Evolutionary conservation across 2,329 filamentous ascomycete genomes (phyloP), one percentile per base, ranked within the genome.

Genomic region (Xylariaceae sp.): DNA sequence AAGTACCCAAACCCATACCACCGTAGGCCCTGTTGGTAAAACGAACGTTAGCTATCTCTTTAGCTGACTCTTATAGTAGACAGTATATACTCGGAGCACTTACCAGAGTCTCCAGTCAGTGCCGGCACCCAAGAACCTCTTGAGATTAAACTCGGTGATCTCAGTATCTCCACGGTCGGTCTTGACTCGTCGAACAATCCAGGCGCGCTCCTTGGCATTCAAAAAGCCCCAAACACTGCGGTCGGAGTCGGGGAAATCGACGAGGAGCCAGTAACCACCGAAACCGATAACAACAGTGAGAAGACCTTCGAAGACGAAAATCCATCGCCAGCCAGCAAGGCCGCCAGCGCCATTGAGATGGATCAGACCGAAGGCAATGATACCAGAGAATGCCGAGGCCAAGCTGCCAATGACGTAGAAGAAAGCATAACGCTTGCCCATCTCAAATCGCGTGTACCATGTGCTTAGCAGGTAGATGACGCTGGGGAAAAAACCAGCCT

Each of bases 331-430:
- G 29, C 86, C 86, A 1, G 73, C 73, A 14, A 88, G 73, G 4
- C 76, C 75, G 3, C 77, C 78, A 1, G 79, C 75, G 9, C 87
- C 87, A 12, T 80, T 70, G 74, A 89, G 80, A 68, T 88, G 86
- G 82, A 87, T 87, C 57, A 88, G 73, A 71, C 88, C 89, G 48
- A 85, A 91, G 14, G 89, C 87, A 1, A 92, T 78, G 47, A 92
- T 87, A 54, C 88, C 87, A 0, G 86, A 78, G 63, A 88, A 87
- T 2, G 85, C 88, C 0, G 85, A 82, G 1, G 88, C 86, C 11
- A 89, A 76, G 62, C 82, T 87, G 33, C 88, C 87, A 4, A 90
- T 77, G 11, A 91, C 80, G 69, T 90, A 91, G 66, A 91, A 91
- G 31, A 82, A 72, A 0, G 87, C 85, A 67, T 89, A 90, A 45